These are phyloP conservation scores for Dactylonectria estremocensis DNA, from an alignment of 2,329 filamentous ascomycete genomes.

Conservation along the genomic window DNA sequence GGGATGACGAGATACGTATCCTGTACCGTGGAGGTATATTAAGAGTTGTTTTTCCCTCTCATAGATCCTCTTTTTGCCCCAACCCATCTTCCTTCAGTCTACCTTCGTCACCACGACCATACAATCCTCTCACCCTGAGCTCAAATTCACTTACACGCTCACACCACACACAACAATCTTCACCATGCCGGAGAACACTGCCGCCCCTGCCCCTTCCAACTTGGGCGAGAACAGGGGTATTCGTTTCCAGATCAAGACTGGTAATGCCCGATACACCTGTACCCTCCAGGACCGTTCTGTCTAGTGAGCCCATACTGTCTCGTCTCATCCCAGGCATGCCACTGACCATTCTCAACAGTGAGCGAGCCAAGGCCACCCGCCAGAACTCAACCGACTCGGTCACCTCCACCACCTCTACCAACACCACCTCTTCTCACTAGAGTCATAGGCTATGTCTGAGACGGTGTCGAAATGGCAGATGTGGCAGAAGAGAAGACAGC, in stretches of 20 bases:
- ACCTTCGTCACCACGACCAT: background rate
- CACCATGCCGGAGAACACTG: conserved; percentile 42
- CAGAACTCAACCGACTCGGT: conserved; percentile 55
- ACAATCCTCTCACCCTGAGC: background rate
- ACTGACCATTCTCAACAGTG: conserved; percentile 50
- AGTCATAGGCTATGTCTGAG: background rate
- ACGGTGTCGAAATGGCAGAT: conserved; percentile 1
- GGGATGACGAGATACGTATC: conserved; percentile 46
- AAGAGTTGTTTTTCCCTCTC: conserved; percentile 34
- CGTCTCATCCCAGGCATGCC: background rate
- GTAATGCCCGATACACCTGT: conserved; percentile 57
- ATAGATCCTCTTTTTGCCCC: background rate
- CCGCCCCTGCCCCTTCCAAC: conserved; percentile 42
- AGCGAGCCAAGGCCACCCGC: conserved; percentile 58
- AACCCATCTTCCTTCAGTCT: conserved; percentile 17
- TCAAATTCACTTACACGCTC: conserved; percentile 28
- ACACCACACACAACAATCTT: conserved; percentile 26
- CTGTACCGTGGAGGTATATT: conserved; percentile 45
- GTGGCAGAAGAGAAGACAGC: background rate
- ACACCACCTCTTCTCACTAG: conserved; percentile 45
- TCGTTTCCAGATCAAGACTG: conserved; percentile 64
- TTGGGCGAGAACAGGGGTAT: conserved; percentile 59
- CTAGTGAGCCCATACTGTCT: conserved; percentile 56
- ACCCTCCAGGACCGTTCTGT: conserved; percentile 60
- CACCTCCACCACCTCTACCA: conserved; percentile 50